Evolutionary conservation across 2,329 filamentous ascomycete species (phyloP).

Genomic region (Epicoccum sorghinum): DNA sequence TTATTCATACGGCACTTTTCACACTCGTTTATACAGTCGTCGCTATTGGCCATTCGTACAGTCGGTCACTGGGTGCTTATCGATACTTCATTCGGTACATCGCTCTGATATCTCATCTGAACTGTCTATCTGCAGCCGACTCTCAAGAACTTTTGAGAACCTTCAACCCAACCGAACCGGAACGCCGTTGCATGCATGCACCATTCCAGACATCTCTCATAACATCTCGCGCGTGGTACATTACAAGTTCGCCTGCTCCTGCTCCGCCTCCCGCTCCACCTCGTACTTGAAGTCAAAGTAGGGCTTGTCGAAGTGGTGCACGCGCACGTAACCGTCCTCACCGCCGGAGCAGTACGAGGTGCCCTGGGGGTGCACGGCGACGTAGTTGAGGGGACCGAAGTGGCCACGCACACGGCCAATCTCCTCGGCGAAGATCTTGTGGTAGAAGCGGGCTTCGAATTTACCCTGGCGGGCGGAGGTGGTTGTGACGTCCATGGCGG

Average conservation of each 20-base stretch:
- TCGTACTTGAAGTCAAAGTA: conserved; percentile 99
- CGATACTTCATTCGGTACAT: conserved; percentile 16
- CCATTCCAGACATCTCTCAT: conserved; percentile 32
- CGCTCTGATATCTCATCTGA: conserved; percentile 8
- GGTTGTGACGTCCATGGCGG: conserved; percentile 97
- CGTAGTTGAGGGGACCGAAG: conserved; percentile 96
- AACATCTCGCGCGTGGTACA: conserved; percentile 18
- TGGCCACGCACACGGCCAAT: conserved; percentile 96
- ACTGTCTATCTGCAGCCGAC: conserved; percentile 21
- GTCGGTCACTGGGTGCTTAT: background rate
- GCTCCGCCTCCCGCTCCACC: conserved; percentile 79
- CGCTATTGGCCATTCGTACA: background rate
- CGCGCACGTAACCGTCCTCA: conserved; percentile 97
- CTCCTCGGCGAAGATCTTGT: conserved; percentile 99
- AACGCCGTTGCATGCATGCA: conserved; percentile 49
- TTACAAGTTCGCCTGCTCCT: conserved; percentile 28
- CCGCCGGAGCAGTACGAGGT: conserved; percentile 93
- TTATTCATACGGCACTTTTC: no score
- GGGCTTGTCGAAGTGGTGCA: conserved; percentile 97
- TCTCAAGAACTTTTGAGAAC: conserved; percentile 32
- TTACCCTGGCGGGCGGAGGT: conserved; percentile 95
- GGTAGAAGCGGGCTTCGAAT: conserved; percentile 99
- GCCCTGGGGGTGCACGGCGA: conserved; percentile 89
- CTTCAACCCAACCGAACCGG: conserved; percentile 25
- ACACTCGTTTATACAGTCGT: background rate